Percentiles rank a stretch among this genome's conserved stretches.
Conservation (phyloP, 1,139 yeast genomes). For the Eremothecium sinecaudum region DNA sequence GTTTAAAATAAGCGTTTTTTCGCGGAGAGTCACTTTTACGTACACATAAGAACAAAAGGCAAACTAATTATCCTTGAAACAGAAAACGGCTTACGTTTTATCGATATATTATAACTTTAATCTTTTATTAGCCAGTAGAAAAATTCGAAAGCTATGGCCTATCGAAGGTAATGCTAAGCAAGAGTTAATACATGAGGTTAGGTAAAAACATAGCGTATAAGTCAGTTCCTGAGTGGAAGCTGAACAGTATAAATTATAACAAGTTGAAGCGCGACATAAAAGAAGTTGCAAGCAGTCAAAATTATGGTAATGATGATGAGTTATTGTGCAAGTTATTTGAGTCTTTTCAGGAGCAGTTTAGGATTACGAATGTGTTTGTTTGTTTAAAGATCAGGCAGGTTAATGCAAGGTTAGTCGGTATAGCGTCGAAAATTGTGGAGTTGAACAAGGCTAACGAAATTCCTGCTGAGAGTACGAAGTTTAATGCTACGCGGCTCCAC, state of each 20-base stretch:
- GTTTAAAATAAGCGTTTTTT: too few species aligned
- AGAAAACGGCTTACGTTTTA: too few species aligned
- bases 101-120: too few species aligned
- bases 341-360: slow-evolving; percentile 33
- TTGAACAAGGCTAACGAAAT: slow-evolving; percentile 7
- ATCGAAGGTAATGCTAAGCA: too few species aligned
- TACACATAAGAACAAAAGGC: too few species aligned
- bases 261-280: slow-evolving; percentile 58
- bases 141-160: too few species aligned
- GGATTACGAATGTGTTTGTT: slow-evolving; percentile 22
- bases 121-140: too few species aligned
- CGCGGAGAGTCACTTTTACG: too few species aligned
- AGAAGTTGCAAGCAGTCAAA: slow-evolving; percentile 34
- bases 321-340: slow-evolving; percentile 8
- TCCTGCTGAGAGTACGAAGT: slow-evolving; percentile 9
- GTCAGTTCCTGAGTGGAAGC: slow-evolving; percentile 83
- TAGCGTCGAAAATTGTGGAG: slow-evolving; percentile 20
- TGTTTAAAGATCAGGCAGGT: slow-evolving; percentile 27
- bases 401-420: slow-evolving; percentile 21
- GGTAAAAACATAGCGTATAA: background rate
- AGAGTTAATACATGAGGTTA: background rate
- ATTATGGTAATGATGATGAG: slow-evolving; percentile 1
- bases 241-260: slow-evolving; percentile 74
- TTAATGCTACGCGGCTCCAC: slow-evolving; percentile 13
- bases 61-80: too few species aligned